A percentile compares a stretch with the other conserved stretches of the same genome.
These are phyloP conservation scores for Selaginella moellendorffii DNA, from an alignment of 75 land plant genomes.

Conservation along the genomic window DNA sequence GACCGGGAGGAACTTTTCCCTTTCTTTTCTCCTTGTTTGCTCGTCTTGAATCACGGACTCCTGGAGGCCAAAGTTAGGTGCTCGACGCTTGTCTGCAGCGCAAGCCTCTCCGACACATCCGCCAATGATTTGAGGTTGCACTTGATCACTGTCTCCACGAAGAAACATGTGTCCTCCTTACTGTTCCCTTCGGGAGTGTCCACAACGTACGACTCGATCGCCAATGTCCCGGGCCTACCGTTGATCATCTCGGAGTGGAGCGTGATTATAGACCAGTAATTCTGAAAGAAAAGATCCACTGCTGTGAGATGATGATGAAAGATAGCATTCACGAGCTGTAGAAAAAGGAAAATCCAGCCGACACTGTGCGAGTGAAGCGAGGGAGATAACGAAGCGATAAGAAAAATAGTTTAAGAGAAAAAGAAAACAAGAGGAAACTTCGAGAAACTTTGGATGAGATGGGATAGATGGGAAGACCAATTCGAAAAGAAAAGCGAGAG, in stretches of 20 bases:
- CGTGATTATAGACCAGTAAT: not conserved
- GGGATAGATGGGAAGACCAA: too few species aligned
- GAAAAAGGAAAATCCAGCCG: not conserved
- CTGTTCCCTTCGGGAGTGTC: not conserved
- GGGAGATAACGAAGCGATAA: not conserved
- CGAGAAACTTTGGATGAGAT: too few species aligned
- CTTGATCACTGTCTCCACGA: not conserved
- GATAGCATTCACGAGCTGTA: not conserved
- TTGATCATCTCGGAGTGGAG: not conserved
- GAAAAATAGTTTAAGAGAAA: too few species aligned
- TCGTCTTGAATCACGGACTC: too few species aligned
- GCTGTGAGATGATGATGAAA: not conserved
- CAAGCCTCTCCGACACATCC: conserved; percentile 3
- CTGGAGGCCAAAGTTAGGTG: not conserved
- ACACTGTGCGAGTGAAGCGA: not conserved
- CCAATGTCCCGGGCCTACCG: not conserved
- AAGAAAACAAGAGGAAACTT: too few species aligned
- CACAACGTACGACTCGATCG: not conserved
- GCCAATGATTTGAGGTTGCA: not conserved
- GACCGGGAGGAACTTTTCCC: too few species aligned
- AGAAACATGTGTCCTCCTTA: not conserved
- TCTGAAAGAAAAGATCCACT: not conserved
- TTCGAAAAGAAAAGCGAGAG: too few species aligned
- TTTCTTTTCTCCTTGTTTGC: too few species aligned
- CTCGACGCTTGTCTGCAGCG: not conserved